Percentiles rank a stretch among this genome's conserved stretches.
These are phyloP conservation scores for Piloderma croceum DNA, from an alignment of 768 basidiomycete species.

Conservation along the genomic window DNA sequence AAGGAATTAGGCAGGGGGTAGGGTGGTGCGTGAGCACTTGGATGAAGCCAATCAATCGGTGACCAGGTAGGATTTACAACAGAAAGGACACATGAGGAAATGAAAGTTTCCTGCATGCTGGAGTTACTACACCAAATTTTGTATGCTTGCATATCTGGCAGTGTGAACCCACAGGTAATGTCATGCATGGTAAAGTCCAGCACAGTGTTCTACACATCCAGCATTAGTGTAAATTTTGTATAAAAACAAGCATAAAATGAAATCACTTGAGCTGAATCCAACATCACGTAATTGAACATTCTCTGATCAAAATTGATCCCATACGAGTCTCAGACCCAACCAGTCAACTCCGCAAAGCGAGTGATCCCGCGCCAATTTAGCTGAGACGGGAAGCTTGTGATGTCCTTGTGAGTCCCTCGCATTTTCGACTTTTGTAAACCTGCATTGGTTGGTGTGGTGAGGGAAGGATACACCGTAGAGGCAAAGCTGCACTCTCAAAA, in stretches of 20 bases:
- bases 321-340: too few relatives aligned
- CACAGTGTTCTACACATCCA: too few relatives aligned
- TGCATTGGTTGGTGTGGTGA: constrained; percentile 4
- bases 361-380: constrained; percentile 50
- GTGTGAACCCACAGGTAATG: constrained; percentile 56
- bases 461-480: constrained; percentile 41
- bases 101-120: constrained; percentile 24
- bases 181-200: too few relatives aligned
- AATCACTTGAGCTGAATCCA: too few relatives aligned
- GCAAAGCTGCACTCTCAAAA: constrained; percentile 54
- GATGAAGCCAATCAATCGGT: constrained; percentile 6
- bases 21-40: constrained; percentile 45
- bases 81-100: constrained; percentile 32
- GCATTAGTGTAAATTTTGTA: too few relatives aligned
- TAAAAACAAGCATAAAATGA: too few relatives aligned
- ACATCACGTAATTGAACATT: constrained; percentile 39
- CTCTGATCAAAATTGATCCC: constrained; percentile 24
- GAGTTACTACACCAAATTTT: constrained; percentile 32
- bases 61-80: constrained; percentile 1
- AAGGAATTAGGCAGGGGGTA: constrained; percentile 61
- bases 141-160: constrained; percentile 30
- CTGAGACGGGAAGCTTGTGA: constrained; percentile 40
- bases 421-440: constrained; percentile 17
- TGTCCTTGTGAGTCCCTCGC: constrained; percentile 35
- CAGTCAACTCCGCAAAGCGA: constrained; percentile 52